Evolutionary conservation across 768 basidiomycete species (phyloP), one percentile per base, ranked within the genome.

Genomic region (Amanita fuliginea): DNA sequence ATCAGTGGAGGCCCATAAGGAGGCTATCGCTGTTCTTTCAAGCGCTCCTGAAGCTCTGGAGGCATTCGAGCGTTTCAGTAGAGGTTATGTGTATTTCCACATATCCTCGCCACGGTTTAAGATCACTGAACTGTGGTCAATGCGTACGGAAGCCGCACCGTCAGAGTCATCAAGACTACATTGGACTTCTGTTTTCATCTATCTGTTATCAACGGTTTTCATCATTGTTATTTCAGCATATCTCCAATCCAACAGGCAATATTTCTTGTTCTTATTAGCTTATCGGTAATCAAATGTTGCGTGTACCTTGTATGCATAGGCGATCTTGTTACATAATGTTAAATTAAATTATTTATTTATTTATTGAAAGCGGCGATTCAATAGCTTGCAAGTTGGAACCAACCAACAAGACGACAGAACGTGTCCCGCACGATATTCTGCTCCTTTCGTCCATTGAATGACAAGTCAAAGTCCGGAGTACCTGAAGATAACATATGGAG

Each of bases 71-170:
- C 6, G 37, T 16, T 36, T 32, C 36, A 7, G 42, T 14, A 10
- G 7, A 9, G 51, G 46, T 37, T 41, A 39, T 19, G 36, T 46
- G 22, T n/a, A 42, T 28, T 49, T 49, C 39, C 48, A 49, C 18
- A 32, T 13, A 3, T 21, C 48, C 13, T 41, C 14, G 10, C 14
- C 24, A 6, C 48, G 40, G 10, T 49, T 42, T 28, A 49, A 42
- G 28, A 14, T 45, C n/a, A 32, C 43, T n/a, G 43, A 45, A 6
- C 30, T 45, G 4, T 45, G 43, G 43, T 30, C 43, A 7, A 45
- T 33, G 32, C 18, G 28, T 19, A 16, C 26, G 26, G 42, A 43
- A 43, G 22, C 21, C 19, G 11, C 39, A 4, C 11, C 22, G 19
- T 10, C 13, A 14, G 24, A n/a, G n/a, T n/a, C n/a, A n/a, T n/a